A percentile compares a stretch with the other conserved stretches of the same genome.
phyloP scores from a whole-genome alignment of 1,284 basidiomycete species.

The Heliocybe sulcata region DNA sequence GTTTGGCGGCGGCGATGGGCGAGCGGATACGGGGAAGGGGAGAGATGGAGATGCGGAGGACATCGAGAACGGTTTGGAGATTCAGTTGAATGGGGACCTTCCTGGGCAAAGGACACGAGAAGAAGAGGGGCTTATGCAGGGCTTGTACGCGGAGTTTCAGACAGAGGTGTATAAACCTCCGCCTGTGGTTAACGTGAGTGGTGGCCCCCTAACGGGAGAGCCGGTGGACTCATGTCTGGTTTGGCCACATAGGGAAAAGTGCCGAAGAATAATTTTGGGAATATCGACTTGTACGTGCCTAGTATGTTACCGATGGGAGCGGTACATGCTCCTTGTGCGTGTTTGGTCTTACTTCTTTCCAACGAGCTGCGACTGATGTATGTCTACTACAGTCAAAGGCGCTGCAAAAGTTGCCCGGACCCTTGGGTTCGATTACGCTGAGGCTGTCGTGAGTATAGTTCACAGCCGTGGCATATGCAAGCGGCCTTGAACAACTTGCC shows the following conservation, averaged over 20 bases:
- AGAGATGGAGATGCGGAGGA: not conserved
- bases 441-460: slow-evolving; percentile 73
- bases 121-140: slow-evolving; percentile 65
- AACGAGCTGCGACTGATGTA: not conserved
- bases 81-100: not conserved
- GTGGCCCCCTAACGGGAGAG: slow-evolving; percentile 1
- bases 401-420: slow-evolving; percentile 85
- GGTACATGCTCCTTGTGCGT: slow-evolving; percentile 83
- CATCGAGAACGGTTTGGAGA: not conserved
- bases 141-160: slow-evolving; percentile 82
- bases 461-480: slow-evolving; percentile 4
- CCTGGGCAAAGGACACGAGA: slow-evolving; percentile 33
- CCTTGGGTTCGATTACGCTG: slow-evolving; percentile 85
- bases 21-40: not conserved
- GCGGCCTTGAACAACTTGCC: slow-evolving; percentile 1
- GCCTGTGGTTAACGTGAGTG: slow-evolving; percentile 74
- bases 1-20: slow-evolving; percentile 38
- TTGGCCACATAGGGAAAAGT: slow-evolving; percentile 65
- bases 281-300: slow-evolving; percentile 93
- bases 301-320: slow-evolving; percentile 92
- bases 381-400: slow-evolving; percentile 61
- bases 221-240: slow-evolving; percentile 9
- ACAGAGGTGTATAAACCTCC: slow-evolving; percentile 79
- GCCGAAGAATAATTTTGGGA: slow-evolving; percentile 95
- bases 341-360: slow-evolving; percentile 7